phyloP scores from a whole-genome alignment of 148 eudicot species.

The Oxyria digyna region DNA sequence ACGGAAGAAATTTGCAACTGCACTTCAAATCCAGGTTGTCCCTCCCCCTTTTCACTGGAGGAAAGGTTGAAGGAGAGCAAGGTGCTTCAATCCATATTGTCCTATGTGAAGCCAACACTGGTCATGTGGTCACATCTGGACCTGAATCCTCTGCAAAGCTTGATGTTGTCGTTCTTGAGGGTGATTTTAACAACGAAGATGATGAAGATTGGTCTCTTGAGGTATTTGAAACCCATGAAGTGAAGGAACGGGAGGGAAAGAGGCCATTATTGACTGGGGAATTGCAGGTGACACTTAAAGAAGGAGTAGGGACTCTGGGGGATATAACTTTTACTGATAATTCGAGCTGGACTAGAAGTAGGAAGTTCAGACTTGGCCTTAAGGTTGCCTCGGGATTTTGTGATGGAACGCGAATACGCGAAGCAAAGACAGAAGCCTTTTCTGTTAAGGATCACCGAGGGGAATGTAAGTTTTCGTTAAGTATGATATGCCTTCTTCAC shows the following conservation, averaged over 20 bases:
- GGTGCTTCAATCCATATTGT: conserved; percentile 90
- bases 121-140: conserved; percentile 66
- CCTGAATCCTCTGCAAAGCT: conserved; percentile 69
- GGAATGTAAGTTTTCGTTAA: conserved; percentile 50
- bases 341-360: conserved; percentile 94
- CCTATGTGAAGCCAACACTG: conserved; percentile 53
- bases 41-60: conserved; percentile 90
- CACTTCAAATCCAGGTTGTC: conserved; percentile 69
- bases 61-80: conserved; percentile 96
- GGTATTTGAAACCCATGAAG: conserved; percentile 79
- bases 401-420: conserved; percentile 67
- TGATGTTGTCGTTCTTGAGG: conserved; percentile 84
- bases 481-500: not conserved
- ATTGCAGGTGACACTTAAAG: conserved; percentile 72
- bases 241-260: conserved; percentile 91
- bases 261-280: conserved; percentile 84
- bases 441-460: conserved; percentile 95
- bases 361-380: conserved; percentile 84
- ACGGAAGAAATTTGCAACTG: conserved; percentile 79
- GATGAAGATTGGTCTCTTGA: conserved; percentile 84
- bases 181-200: conserved; percentile 89
- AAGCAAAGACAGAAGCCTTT: conserved; percentile 95
- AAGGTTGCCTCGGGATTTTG: conserved; percentile 64
- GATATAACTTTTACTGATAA: conserved; percentile 92
- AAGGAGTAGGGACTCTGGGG: conserved; percentile 91